Evolutionary conservation across 2,329 filamentous ascomycete genomes (phyloP), one percentile per base, ranked within the genome.

Genomic region (Fusarium sterilihyphosum): DNA sequence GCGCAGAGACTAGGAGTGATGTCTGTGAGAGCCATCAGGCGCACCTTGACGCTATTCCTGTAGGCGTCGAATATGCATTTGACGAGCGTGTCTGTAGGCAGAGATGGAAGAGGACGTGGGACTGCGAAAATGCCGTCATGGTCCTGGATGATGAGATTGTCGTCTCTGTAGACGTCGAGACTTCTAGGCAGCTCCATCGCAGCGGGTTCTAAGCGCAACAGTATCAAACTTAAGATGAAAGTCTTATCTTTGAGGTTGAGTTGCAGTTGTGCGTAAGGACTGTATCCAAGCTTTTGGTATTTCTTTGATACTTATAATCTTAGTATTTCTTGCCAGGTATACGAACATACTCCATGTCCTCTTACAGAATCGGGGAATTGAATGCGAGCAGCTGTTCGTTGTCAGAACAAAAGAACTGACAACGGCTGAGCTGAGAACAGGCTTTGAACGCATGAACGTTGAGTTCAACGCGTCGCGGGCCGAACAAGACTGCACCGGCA

Each of bases 401-500:
- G 12, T 16, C 13, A 47, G 18, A 47, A 29, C 20, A 22, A 47
- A 29, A 10, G 18, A 22, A n/a, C 8, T 20, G 1, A 17, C 11
- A 7, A n/a, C 2, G 1, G 3, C 14, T n/a, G 11, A 49, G 20
- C 29, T 18, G 8, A n/a, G 5, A 33, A n/a, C 8, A 13, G 11
- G 11, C 6, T 18, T 18, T n/a, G 14, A n/a, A 18, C 10, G 5
- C 3, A 33, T 17, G 22, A 9, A n/a, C 5, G 3, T n/a, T 33
- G 22, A 4, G 3, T 3, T 6, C n/a, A 22, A 24, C 3, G 18
- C 3, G 7, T 13, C 0, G 9, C 13, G 10, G 9, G 4, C 24
- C 7, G 24, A 38, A 37, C 13, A 38, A 17, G 7, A 2, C 24
- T 26, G 1, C 9, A 11, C 6, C 38, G 18, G 0, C 52, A 38